Evolutionary conservation across 139 green algal species (phyloP).

Genomic region (Asterochloris erici): DNA sequence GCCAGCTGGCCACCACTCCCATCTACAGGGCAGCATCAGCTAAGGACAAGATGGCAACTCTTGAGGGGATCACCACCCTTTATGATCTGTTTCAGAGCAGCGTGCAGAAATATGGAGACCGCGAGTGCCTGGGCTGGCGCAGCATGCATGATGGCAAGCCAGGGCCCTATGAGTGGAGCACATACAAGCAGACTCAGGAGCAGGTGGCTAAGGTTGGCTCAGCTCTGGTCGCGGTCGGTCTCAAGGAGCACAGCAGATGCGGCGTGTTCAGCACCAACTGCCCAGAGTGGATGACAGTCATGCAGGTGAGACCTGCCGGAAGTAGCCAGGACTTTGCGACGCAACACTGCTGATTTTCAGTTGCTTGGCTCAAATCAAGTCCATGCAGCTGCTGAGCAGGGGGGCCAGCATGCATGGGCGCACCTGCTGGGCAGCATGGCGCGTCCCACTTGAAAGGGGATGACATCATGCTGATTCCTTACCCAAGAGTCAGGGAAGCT

Average conservation of each 20-base stretch:
- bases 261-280: conserved; percentile 84
- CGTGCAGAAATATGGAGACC: conserved; percentile 40
- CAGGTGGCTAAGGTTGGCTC: conserved; percentile 32
- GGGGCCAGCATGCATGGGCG: neutral
- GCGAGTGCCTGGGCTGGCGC: conserved; percentile 50
- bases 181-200: conserved; percentile 38
- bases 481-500: neutral
- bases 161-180: conserved; percentile 43
- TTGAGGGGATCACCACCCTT: conserved; percentile 47
- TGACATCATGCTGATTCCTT: neutral
- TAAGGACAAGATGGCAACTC: conserved; percentile 42
- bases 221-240: conserved; percentile 36
- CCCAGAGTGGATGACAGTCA: conserved; percentile 90
- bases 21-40: conserved; percentile 32
- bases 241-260: conserved; percentile 31
- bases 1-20: conserved; percentile 27
- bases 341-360: neutral
- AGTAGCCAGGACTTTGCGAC: neutral
- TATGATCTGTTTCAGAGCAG: conserved; percentile 57
- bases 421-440: neutral
- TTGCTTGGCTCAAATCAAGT: neutral
- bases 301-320: conserved; percentile 57
- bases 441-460: neutral
- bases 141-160: conserved; percentile 23
- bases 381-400: neutral